Conservation (phyloP, 164 flowering plant genomes). For the Houttuynia cordata region DNA sequence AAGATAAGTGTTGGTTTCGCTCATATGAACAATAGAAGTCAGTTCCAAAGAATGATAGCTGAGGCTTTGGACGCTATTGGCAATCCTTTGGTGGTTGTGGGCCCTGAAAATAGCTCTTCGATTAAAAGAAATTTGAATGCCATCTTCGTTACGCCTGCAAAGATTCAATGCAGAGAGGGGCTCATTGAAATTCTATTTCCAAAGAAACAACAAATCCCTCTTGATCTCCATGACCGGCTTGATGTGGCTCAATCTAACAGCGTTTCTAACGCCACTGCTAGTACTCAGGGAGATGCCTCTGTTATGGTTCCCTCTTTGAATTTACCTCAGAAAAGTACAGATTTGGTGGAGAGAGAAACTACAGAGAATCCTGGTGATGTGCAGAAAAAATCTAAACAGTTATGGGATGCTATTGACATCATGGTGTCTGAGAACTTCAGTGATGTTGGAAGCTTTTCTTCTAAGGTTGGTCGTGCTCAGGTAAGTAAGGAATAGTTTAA, state of each 20-base stretch:
- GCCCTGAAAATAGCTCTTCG: slow-evolving; percentile 2
- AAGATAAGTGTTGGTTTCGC: slow-evolving; percentile 1
- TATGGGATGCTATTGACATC: slow-evolving; percentile 14
- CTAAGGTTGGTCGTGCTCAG: slow-evolving; percentile 10
- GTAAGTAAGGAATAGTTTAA: slow-evolving; percentile 6
- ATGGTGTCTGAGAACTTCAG: neutral
- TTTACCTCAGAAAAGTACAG: neutral
- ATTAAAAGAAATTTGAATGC: slow-evolving; percentile 13
- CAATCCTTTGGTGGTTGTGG: slow-evolving; percentile 49
- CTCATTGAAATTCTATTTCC: slow-evolving; percentile 33
- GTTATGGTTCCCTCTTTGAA: neutral
- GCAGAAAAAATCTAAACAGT: neutral
- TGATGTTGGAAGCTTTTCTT: neutral
- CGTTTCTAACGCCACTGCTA: neutral
- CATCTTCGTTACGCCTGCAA: slow-evolving; percentile 20
- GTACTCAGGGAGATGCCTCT: neutral
- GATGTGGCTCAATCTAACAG: neutral
- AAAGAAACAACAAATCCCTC: slow-evolving; percentile 5
- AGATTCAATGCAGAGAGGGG: slow-evolving; percentile 22
- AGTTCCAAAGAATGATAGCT: slow-evolving; percentile 17
- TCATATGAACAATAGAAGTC: neutral
- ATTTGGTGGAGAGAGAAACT: neutral
- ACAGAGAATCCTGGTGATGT: neutral
- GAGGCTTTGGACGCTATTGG: slow-evolving; percentile 32
- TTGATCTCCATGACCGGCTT: neutral